Base-by-base conservation (phyloP, 768 basidiomycete genomes). In the Lactifluus hygrophoroides region DNA sequence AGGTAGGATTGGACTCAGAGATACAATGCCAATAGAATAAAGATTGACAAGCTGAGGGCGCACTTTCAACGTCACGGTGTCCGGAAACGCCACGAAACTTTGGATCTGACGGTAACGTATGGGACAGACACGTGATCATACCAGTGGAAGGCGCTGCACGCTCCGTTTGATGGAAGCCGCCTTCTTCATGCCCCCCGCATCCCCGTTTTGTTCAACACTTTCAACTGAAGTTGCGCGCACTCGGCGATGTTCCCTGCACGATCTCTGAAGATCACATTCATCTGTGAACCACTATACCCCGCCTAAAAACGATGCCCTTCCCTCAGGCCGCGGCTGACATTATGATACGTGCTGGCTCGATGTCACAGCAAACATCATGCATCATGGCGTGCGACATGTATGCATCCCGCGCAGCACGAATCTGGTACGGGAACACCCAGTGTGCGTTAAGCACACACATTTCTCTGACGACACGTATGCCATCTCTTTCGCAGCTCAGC, bases 201-300 rank as follows among this genome's bases (percentile, higher is more conserved):
- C 77, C 0, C 84, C 85, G 0, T 86, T 86, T 75, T 80, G 0
- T 86, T 88, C 70, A 74, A 77, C 16, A 75, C 86, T 61, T 71
- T 68, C 60, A n/a, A n/a, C n/a, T n/a, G n/a, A n/a, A n/a, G n/a
- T n/a, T 80, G 84, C 38, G 68, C 75, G 0, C 64, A 71, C 7
- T 80, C 78, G 1, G 65, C 17, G 83, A 86, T 64, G 73, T 80
- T 3, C 72, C 88, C 17, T 87, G 85, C 72, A 78, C 81, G 16
- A 86, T 84, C 3, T n/a, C 74, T 75, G 2, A 74, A 75, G 9
- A 76, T 83, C 63, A 75, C 86, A 0, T 69, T 88, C 69, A 81
- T 92, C 61, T 90, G 85, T 65, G 85, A 88, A 63, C 79, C 84
- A 1, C 88, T 89, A 69, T 90, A 86, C 67, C 75, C 14, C 84